A percentile compares a stretch with the other conserved stretches of the same genome.
Conservation (phyloP, 2,329 filamentous ascomycete species). For the Pseudogymnoascus destructans region DNA sequence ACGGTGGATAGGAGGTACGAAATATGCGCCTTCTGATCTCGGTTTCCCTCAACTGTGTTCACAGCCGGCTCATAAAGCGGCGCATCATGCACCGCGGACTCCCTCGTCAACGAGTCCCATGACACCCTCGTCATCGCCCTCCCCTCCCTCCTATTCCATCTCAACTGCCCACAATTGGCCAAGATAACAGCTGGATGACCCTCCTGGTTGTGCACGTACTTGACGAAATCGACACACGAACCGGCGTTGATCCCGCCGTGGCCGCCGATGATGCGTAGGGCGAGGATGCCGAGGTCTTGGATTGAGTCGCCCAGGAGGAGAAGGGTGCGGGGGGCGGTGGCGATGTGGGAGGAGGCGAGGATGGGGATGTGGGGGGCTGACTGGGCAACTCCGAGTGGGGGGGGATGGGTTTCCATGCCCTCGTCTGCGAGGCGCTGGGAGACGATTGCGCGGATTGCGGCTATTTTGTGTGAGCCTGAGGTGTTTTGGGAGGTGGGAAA, state of each 20-base stretch:
- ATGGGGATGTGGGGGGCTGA: conserved; percentile 52
- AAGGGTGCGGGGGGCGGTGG: conserved; percentile 47
- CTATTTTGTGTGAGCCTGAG: conserved; percentile 29
- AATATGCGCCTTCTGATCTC: conserved; percentile 46
- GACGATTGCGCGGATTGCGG: conserved; percentile 48
- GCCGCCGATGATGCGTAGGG: conserved; percentile 52
- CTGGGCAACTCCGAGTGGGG: conserved; percentile 45
- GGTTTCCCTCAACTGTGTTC: conserved; percentile 52
- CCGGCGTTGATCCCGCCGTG: conserved; percentile 55
- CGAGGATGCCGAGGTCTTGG: conserved; percentile 63
- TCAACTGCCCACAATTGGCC: conserved; percentile 63
- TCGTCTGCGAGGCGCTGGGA: conserved; percentile 45
- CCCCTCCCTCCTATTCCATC: conserved; percentile 57
- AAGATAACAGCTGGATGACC: conserved; percentile 51
- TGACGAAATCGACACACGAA: conserved; percentile 53
- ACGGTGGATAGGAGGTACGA: conserved; percentile 52
- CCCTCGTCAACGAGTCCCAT: conserved; percentile 46
- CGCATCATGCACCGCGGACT: conserved; percentile 44
- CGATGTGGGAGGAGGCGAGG: conserved; percentile 45
- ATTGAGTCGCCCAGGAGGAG: conserved; percentile 59
- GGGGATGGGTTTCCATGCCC: conserved; percentile 44
- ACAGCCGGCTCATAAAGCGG: conserved; percentile 38
- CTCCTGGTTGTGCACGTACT: conserved; percentile 28
- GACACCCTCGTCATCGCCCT: conserved; percentile 45
- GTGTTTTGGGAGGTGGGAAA: background rate